Conservation (phyloP, 116 monocot genomes). For the Dioscorea cayenensis region DNA sequence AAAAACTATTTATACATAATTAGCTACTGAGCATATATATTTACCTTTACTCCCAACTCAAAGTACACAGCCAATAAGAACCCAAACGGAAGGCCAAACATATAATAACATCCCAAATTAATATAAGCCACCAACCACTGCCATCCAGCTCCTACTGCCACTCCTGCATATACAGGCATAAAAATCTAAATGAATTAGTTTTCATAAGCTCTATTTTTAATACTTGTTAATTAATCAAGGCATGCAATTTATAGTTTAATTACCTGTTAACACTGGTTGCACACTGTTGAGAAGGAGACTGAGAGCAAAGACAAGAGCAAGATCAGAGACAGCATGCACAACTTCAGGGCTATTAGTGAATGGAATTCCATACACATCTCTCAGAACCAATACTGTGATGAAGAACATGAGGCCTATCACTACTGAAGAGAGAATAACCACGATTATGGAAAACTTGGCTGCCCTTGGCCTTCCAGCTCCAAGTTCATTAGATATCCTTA, state of each 20-base stretch:
- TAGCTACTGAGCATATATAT: too few relatives aligned
- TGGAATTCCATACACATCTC: constrained; percentile 52
- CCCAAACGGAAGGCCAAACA: constrained; percentile 54
- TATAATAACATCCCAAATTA: constrained; percentile 62
- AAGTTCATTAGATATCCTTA: constrained; percentile 79
- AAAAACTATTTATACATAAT: too few relatives aligned
- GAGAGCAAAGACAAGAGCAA: constrained; percentile 52
- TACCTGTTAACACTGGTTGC: constrained; percentile 73
- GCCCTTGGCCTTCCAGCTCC: constrained; percentile 79
- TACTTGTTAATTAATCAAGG: not conserved
- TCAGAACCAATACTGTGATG: constrained; percentile 26
- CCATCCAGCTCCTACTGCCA: constrained; percentile 49
- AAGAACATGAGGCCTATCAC: constrained; percentile 48
- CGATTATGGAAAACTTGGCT: constrained; percentile 56
- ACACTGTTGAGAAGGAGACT: constrained; percentile 65
- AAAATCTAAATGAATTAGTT: not conserved
- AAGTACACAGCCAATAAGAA: constrained; percentile 37
- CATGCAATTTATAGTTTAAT: not conserved
- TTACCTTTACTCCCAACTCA: constrained; percentile 4
- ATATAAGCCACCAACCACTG: constrained; percentile 65
- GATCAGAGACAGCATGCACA: constrained; percentile 28
- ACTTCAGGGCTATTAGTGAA: constrained; percentile 76
- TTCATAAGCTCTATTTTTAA: not conserved
- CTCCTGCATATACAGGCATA: not conserved
- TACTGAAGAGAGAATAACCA: constrained; percentile 51